Conservation (phyloP, 129 eudicot genomes). For the Artemisia argyi region DNA sequence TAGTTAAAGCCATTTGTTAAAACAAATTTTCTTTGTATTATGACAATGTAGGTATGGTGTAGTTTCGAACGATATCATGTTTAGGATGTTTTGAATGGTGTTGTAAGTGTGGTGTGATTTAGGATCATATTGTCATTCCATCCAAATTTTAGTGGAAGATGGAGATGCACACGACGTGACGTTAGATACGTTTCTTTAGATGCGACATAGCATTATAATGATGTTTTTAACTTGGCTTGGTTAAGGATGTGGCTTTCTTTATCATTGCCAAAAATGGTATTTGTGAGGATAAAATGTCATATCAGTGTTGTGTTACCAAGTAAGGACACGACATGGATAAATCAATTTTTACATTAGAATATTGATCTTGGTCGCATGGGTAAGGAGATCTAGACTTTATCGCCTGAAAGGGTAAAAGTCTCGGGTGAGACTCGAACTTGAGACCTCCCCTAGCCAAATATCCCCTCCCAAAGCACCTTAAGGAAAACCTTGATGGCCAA, state of each 20-base stretch:
- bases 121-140: not conserved
- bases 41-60: not conserved
- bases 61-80: too few species aligned
- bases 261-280: not conserved
- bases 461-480: too few species aligned
- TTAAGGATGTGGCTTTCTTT: not conserved
- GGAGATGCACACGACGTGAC: not conserved
- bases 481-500: too few species aligned
- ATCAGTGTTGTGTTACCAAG: conserved; percentile 1
- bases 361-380: not conserved
- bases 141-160: not conserved
- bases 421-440: too few species aligned
- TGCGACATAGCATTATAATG: not conserved
- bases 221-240: too few species aligned
- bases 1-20: not conserved
- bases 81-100: not conserved
- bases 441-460: too few species aligned
- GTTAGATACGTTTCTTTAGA: not conserved
- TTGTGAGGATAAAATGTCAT: not conserved
- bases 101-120: not conserved
- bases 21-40: not conserved
- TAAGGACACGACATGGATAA: not conserved
- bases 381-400: not conserved
- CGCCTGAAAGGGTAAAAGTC: too few species aligned
- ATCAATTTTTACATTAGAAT: not conserved